phyloP scores from a whole-genome alignment of 352 stramenopile genomes.

The Phytophthora fragariaefolia region DNA sequence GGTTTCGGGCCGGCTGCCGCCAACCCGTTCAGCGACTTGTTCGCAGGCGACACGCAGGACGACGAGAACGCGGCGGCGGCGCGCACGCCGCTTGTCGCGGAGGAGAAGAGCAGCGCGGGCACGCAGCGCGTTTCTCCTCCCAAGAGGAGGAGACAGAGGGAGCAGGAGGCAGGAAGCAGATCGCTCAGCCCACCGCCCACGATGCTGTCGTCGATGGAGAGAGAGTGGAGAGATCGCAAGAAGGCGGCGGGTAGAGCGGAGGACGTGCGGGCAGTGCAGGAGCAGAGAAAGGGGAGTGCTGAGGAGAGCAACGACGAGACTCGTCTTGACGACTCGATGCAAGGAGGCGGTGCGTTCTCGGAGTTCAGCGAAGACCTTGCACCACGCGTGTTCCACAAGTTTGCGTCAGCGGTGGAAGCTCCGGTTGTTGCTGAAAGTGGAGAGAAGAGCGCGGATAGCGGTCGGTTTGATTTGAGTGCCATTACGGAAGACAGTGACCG shows the following conservation, averaged over 20 bases:
- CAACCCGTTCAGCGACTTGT: conserved; percentile 55
- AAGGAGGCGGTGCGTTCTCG: conserved; percentile 19
- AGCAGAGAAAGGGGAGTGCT: background rate
- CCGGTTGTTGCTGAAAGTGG: background rate
- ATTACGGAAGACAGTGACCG: conserved; percentile 25
- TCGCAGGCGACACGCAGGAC: conserved; percentile 62
- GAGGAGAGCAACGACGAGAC: conserved; percentile 10
- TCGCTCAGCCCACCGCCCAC: conserved; percentile 25
- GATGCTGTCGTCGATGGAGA: conserved; percentile 37
- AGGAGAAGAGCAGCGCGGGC: too few species aligned
- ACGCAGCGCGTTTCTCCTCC: background rate
- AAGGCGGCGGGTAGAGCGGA: background rate
- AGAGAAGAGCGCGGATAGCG: background rate
- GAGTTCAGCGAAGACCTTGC: conserved; percentile 47
- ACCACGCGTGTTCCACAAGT: conserved; percentile 22
- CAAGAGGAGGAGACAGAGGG: conserved; percentile 9
- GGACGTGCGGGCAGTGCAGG: background rate
- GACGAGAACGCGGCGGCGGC: conserved; percentile 27
- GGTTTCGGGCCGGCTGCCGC: conserved; percentile 20
- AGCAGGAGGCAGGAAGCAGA: background rate
- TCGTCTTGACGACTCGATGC: conserved; percentile 4
- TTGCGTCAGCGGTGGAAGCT: conserved; percentile 11
- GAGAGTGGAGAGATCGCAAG: conserved; percentile 29
- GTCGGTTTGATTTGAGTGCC: conserved; percentile 16
- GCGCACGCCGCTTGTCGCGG: background rate